phyloP scores from a whole-genome alignment of 2,329 filamentous ascomycete species.

The Arthroderma uncinatum region DNA sequence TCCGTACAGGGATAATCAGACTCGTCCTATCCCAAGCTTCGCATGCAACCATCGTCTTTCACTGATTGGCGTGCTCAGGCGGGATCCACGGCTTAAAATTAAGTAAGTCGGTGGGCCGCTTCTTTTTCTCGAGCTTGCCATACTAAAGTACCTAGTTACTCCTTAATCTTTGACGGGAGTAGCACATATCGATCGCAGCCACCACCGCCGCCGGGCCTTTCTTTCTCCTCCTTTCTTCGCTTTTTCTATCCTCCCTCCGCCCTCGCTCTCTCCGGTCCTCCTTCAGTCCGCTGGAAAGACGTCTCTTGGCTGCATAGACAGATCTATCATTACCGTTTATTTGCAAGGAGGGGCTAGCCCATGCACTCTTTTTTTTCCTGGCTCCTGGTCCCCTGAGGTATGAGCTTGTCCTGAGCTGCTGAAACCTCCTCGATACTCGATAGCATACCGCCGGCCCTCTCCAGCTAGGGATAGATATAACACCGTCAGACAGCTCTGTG shows the following conservation, averaged over 20 bases:
- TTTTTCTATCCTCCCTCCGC: background rate
- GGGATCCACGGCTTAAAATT: conserved; percentile 3
- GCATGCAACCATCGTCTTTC: background rate
- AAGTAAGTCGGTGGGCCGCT: background rate
- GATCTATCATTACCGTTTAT: background rate
- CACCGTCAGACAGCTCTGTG: too few species aligned
- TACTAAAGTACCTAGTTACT: too few species aligned
- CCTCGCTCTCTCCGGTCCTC: background rate
- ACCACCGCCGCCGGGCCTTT: background rate
- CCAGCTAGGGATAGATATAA: too few species aligned
- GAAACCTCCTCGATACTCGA: background rate
- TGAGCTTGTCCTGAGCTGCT: conserved; percentile 1
- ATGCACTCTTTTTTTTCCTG: background rate
- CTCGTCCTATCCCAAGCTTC: background rate
- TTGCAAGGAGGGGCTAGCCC: background rate
- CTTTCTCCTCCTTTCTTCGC: background rate
- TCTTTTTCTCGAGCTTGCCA: background rate
- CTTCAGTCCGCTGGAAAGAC: background rate
- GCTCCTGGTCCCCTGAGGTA: background rate
- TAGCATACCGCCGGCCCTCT: background rate
- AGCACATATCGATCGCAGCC: conserved; percentile 1
- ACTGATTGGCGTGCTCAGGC: background rate
- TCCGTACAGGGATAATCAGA: background rate
- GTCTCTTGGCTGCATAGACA: background rate
- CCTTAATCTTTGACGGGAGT: background rate